Base-by-base conservation (phyloP, 2,329 filamentous ascomycete genomes). In the Phaeophleospora eucalypticola region DNA sequence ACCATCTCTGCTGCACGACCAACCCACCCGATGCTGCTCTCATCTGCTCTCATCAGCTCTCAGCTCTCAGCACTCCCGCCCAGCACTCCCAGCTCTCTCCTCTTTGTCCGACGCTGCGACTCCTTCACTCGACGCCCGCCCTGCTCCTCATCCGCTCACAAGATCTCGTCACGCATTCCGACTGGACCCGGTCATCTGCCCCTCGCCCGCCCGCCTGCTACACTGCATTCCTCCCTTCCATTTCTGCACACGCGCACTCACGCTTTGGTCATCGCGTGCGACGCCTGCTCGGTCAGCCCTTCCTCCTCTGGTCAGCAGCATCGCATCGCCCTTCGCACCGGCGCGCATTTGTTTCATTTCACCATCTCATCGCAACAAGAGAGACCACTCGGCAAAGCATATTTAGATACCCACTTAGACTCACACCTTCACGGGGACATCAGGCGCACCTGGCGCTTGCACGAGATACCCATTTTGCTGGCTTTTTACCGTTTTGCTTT, bases 401-500 rank as follows among this genome's bases (percentile, higher is more conserved):
- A 7, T 7, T 29, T 29, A 29, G 24, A 29, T 29, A 29, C 24
- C 24, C 24, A 29, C 39, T 52, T 54, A 57, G 54, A 57, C 39
- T 52, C 45, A 46, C 52, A 51, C 34, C 55, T 49, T 56, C 48
- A 50, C 51, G 53, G 44, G 55, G 54, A 54, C 45, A 49, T 45
- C 15, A 39, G 41, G 48, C 51, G 52, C 48, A 50, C 47, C 50
- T 32, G 48, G 52, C 50, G 49, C 50, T 53, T 45, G 49, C 48
- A 56, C 46, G 51, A 39, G 37, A 56, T 56, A 57, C 54, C 54
- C 57, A 46, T 54, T 56, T 51, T 42, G 38, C 32, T 42, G 27
- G 16, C 20, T 50, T 42, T 38, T 41, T 45, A 15, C 42, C 4
- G n/a, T 41, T 49, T 46, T 27, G n/a, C 16, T 37, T 29, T 29